These are phyloP conservation scores for Colletotrichum eleusines DNA, from an alignment of 2,329 filamentous ascomycete species.

Conservation along the genomic window DNA sequence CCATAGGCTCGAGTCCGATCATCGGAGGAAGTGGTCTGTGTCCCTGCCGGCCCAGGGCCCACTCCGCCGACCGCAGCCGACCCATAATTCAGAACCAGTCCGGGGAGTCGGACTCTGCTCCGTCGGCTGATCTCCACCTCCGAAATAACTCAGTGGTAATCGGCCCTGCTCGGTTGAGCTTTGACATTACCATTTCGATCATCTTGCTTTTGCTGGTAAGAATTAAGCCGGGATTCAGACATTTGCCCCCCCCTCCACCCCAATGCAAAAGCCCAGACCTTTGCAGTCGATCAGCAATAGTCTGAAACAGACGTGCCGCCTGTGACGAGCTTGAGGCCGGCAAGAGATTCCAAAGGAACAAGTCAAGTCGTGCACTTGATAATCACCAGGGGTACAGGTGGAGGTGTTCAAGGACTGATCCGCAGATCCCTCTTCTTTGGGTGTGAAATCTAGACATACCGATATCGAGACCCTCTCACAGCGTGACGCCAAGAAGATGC, in stretches of 20 bases:
- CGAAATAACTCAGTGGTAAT: not conserved
- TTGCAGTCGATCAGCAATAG: not conserved
- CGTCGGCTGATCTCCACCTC: not conserved
- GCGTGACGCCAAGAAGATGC: not conserved
- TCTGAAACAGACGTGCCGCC: not conserved
- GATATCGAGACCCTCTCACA: not conserved
- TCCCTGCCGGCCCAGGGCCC: not conserved
- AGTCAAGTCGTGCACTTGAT: not conserved
- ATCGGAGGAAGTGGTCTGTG: not conserved
- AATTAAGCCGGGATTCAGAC: not conserved
- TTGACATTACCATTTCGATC: not conserved
- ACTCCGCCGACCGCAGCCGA: not conserved
- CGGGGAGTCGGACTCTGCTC: constrained; percentile 3
- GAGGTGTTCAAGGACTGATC: not conserved
- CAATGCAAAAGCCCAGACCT: not conserved
- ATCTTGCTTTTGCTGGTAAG: not conserved
- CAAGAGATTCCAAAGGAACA: not conserved
- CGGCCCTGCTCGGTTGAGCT: not conserved
- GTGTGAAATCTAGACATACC: not conserved
- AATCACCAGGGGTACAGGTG: not conserved
- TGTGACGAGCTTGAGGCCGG: not conserved
- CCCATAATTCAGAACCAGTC: not conserved
- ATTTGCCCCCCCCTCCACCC: no score
- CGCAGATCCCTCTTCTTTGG: not conserved
- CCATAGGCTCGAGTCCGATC: not conserved